Percentiles rank a stretch among this genome's conserved stretches.
Evolutionary conservation across 139 green algal genomes (phyloP).

Genomic region (Chlorella sp.): DNA sequence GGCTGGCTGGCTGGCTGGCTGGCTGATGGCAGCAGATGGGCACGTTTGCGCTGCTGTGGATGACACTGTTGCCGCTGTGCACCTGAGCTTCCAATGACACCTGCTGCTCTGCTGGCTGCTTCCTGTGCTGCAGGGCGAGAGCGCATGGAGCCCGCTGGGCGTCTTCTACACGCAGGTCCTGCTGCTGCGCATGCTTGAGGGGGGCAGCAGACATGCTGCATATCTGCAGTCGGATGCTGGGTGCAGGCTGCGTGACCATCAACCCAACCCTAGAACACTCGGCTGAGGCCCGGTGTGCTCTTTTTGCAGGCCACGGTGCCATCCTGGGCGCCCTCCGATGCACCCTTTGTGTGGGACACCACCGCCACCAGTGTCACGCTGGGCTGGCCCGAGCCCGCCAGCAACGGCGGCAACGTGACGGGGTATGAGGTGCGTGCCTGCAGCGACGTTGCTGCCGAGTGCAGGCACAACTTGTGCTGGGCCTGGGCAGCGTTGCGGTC

Average conservation of each 20-base stretch:
- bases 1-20: not conserved
- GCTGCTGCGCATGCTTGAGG: no score
- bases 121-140: constrained; percentile 4
- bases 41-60: no score
- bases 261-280: no score
- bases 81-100: no score
- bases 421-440: constrained; percentile 11
- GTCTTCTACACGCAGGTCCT: constrained; percentile 12
- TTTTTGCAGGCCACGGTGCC: not conserved
- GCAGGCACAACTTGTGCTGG: not conserved
- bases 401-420: constrained; percentile 19
- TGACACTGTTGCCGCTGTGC: no score
- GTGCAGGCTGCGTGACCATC: no score
- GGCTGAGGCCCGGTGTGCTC: no score
- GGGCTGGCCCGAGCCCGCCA: constrained; percentile 21
- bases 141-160: constrained; percentile 9
- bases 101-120: not conserved
- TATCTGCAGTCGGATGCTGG: no score
- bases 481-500: no score
- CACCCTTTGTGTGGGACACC: constrained; percentile 32
- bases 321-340: constrained; percentile 16
- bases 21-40: no score
- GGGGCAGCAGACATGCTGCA: no score
- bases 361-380: constrained; percentile 23
- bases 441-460: not conserved